Evolutionary conservation across 1,284 basidiomycete species (phyloP).

Genomic region (Pseudozyma sp.): DNA sequence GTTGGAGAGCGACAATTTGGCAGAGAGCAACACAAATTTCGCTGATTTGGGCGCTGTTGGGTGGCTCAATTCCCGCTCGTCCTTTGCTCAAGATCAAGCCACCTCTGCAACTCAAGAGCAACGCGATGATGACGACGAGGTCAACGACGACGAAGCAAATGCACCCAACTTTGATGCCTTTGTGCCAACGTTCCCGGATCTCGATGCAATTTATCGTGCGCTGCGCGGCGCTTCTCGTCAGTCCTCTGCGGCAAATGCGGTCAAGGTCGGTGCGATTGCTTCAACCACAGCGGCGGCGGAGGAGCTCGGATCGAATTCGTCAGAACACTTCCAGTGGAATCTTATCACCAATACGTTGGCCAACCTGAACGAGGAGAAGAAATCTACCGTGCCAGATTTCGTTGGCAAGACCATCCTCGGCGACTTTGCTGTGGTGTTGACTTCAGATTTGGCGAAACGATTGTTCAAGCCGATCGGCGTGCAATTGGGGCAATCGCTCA

Average conservation of each 20-base stretch:
- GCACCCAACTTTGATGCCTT: conserved; percentile 36
- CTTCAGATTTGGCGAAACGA: conserved; percentile 52
- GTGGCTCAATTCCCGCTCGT: conserved; percentile 40
- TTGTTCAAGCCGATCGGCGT: conserved; percentile 54
- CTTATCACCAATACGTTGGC: conserved; percentile 45
- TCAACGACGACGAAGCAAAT: conserved; percentile 38
- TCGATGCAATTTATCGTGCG: conserved; percentile 42
- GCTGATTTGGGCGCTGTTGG: conserved; percentile 49
- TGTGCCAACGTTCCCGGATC: conserved; percentile 48
- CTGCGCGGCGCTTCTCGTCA: conserved; percentile 25
- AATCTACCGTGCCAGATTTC: conserved; percentile 40
- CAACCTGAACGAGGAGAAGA: conserved; percentile 19
- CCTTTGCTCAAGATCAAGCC: conserved; percentile 33
- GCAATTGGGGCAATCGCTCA: conserved; percentile 23
- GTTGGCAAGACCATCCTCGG: conserved; percentile 63
- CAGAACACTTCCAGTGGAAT: conserved; percentile 46
- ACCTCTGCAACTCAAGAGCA: conserved; percentile 3
- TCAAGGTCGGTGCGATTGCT: neutral
- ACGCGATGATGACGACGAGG: conserved; percentile 8
- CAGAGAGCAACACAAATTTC: conserved; percentile 39
- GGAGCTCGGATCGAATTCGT: conserved; percentile 9
- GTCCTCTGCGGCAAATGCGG: conserved; percentile 1
- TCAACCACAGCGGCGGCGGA: neutral
- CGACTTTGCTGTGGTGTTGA: conserved; percentile 68
- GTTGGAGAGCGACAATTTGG: conserved; percentile 39